Base-by-base conservation (phyloP, 805 yeast species). In the Saccharomycopsis fodiens region DNA sequence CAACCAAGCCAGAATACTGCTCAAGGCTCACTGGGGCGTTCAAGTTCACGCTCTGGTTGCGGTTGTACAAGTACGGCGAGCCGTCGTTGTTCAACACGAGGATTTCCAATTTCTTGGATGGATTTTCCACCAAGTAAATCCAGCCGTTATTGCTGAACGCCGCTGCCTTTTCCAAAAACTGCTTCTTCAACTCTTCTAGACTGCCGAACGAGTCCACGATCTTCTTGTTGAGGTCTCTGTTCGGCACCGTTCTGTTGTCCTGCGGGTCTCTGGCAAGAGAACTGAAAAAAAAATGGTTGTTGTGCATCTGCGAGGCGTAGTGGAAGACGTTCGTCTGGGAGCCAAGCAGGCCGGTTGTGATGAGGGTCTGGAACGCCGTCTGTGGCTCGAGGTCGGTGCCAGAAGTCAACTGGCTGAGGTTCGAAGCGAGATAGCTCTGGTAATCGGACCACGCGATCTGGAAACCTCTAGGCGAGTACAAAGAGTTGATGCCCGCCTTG, bases 221-320 rank as follows among this genome's bases (percentile, higher is more conserved):
- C 29, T 64, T 58, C 2, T 54, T 54, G 17, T 54, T 50, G 36
- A 73, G 59, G 3, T 57, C 46, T 54, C 68, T 62, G 17, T 68
- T 63, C 45, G 75, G 68, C 44, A 57, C 54, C 12, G 62, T 57
- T 4, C 41, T 45, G 19, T 54, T 47, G 51, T 39, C 45, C 43
- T 49, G 56, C 16, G 54, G 48, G 23, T 46, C 52, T 7, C 59
- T 46, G 4, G 54, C 49, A 41, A 81, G 65, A 57, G 83, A 84
- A 61, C 82, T 78, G 58, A 88, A 79, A 57, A 84, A 87, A 42
- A 93, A 72, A 32, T 50, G 98, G 67, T 93, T 93, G 66, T 88
- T 89, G 67, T 85, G 91, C 2, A 88, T 80, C 60, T 85, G 95
- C 3, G 96, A 85, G 2, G 97, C 97, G 58, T 73, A 77, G 65